A percentile compares a stretch with the other conserved stretches of the same genome.
Conservation (phyloP, 371 early-diverging fungal genomes). For the Rhizopus microsporus region DNA sequence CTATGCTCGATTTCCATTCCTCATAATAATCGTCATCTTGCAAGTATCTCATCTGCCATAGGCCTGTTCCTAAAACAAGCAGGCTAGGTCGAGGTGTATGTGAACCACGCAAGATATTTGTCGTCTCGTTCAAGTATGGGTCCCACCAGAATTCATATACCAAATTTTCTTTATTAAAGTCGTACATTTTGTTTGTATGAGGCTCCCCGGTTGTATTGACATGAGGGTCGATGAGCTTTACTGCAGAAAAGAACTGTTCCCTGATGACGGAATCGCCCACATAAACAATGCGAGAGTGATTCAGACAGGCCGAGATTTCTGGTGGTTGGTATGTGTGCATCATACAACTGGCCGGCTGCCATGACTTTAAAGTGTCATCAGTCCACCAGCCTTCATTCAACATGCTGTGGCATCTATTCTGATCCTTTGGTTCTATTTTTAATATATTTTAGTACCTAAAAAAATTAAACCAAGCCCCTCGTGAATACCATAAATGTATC, state of each 20-base stretch:
- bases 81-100: constrained; percentile 43
- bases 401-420: constrained; percentile 45
- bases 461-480: background rate
- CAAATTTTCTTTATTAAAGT: constrained; percentile 32
- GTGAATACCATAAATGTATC: constrained; percentile 6
- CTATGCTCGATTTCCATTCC: constrained; percentile 51
- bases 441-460: background rate
- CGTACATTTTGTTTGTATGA: constrained; percentile 43
- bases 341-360: constrained; percentile 71
- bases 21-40: constrained; percentile 32
- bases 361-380: constrained; percentile 32
- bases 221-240: constrained; percentile 39
- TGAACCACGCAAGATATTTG: constrained; percentile 24
- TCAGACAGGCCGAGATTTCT: constrained; percentile 50
- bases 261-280: constrained; percentile 54
- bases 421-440: constrained; percentile 40
- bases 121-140: constrained; percentile 59
- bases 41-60: constrained; percentile 58
- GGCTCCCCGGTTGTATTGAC: constrained; percentile 30
- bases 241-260: constrained; percentile 58
- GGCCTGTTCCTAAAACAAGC: constrained; percentile 58
- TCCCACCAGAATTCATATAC: constrained; percentile 67
- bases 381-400: constrained; percentile 57
- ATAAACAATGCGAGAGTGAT: constrained; percentile 54
- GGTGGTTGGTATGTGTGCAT: constrained; percentile 50